Evolutionary conservation across 2,329 filamentous ascomycete species (phyloP), one percentile per base, ranked within the genome.

Genomic region (Alternaria panax): DNA sequence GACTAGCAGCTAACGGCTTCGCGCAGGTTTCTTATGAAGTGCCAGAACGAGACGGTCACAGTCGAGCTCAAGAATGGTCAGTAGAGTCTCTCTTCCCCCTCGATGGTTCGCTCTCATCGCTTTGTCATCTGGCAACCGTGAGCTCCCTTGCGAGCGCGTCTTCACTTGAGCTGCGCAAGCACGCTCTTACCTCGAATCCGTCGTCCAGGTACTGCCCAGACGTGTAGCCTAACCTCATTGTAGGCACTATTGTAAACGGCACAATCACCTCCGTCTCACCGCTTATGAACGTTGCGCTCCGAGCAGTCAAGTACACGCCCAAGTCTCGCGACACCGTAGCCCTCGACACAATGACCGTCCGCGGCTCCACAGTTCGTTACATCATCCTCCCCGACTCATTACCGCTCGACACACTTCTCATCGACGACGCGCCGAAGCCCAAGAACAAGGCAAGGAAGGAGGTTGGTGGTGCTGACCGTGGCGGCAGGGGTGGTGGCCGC

Each of bases 381-480:
- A 94, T 91, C 79, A 97, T 99, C 78, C 90, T 99, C 11, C 95
- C 95, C 57, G 95, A 99, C 82, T 95, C 92, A 65, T 86, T 99
- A 73, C 94, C 94, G 38, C 87, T 99, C 66, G 95, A 99, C 80
- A 97, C 94, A 40, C 86, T 99, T 53, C 86, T 99, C 63, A 93
- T 99, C 70, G 95, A 99, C 79, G 95, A 99, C 81, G 89, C 92
- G 73, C 93, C 94, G 51, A 99, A 99, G 85, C 94, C 95, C 62
- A 98, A 98, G 90, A 99, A 99, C 84, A 99, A 99, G 88, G 94
- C 95, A 25, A 88, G 94, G 77, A 99, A 99, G 86, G 95, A 98
- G 82, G 86, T 80, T 7, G 79, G 82, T 45, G 80, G 84, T 43
- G 76, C 82, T 46, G 77, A 81, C 45, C 73, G 84, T 20, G 80